A percentile compares a stretch with the other conserved stretches of the same genome.
Conservation (phyloP, 495 filamentous ascomycete species). For the Aspergillus steynii region DNA sequence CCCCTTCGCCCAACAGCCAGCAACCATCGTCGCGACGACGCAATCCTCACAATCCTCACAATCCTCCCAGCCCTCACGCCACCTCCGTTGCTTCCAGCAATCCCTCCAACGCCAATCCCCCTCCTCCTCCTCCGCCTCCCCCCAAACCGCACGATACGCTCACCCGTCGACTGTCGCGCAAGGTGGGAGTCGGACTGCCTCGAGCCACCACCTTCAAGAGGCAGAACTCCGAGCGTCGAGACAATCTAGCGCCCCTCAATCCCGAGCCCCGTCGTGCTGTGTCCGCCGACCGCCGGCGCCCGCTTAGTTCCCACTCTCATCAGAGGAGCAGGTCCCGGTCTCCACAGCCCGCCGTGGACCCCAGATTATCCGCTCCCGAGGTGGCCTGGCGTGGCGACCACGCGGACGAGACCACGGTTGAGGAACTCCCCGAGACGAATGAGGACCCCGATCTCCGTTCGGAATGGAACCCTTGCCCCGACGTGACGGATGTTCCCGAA, state of each 20-base stretch:
- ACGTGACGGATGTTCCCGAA: slow-evolving; percentile 32
- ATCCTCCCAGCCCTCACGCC: slow-evolving; percentile 10
- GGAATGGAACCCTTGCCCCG: slow-evolving; percentile 31
- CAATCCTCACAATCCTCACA: slow-evolving; percentile 12
- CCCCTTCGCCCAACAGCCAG: slow-evolving; percentile 10
- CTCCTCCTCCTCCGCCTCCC: slow-evolving; percentile 5
- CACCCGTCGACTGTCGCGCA: slow-evolving; percentile 60
- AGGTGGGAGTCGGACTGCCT: slow-evolving; percentile 78
- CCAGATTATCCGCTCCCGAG: slow-evolving; percentile 49
- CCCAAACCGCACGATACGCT: slow-evolving; percentile 43
- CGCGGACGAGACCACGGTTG: slow-evolving; percentile 37
- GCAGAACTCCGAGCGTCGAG: slow-evolving; percentile 75
- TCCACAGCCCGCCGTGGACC: slow-evolving; percentile 42
- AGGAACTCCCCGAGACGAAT: slow-evolving; percentile 29
- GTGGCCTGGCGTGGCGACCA: slow-evolving; percentile 42
- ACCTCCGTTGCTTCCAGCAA: slow-evolving; percentile 20
- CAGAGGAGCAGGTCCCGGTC: slow-evolving; percentile 43
- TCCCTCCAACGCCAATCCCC: not conserved
- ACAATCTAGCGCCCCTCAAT: slow-evolving; percentile 65
- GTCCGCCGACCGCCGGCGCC: slow-evolving; percentile 68
- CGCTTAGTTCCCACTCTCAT: slow-evolving; percentile 39
- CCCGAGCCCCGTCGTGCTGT: slow-evolving; percentile 70
- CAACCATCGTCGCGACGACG: slow-evolving; percentile 23
- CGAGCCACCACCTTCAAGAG: slow-evolving; percentile 74
- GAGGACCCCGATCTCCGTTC: slow-evolving; percentile 26